phyloP scores from a whole-genome alignment of 441 rosid genomes.

The Mallotus japonicus region DNA sequence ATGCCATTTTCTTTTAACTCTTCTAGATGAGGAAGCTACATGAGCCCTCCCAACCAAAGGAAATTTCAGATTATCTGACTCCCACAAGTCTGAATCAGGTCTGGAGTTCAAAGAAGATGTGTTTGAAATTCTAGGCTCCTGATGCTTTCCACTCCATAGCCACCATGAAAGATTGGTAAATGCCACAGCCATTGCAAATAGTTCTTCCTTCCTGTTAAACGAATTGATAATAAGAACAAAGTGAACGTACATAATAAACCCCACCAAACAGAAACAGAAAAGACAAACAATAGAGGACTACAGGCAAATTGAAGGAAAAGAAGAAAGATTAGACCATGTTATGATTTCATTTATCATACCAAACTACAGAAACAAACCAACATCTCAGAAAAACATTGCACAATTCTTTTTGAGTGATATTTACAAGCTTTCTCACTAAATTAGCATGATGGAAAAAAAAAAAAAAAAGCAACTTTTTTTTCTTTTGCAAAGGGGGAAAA shows the following conservation, averaged over 20 bases:
- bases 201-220: conserved; percentile 15
- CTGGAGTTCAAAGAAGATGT: conserved; percentile 41
- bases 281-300: not conserved
- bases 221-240: not conserved
- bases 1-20: conserved; percentile 61
- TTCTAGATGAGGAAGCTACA: conserved; percentile 49
- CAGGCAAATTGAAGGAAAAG: not conserved
- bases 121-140: conserved; percentile 43
- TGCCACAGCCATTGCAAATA: conserved; percentile 51
- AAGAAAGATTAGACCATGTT: not conserved
- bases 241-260: not conserved
- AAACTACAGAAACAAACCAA: not conserved
- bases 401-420: not conserved
- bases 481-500: too few relatives aligned
- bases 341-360: not conserved
- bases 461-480: not conserved
- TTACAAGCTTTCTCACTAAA: not conserved
- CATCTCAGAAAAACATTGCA: not conserved
- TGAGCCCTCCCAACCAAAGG: conserved; percentile 42
- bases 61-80: conserved; percentile 55
- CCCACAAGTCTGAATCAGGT: conserved; percentile 49
- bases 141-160: conserved; percentile 60
- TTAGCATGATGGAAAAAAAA: not conserved
- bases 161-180: conserved; percentile 64
- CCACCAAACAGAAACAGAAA: not conserved